Percentiles rank a stretch among this genome's conserved stretches.
Conservation (phyloP, 495 filamentous ascomycete species). For the Amniculicola lignicola region DNA sequence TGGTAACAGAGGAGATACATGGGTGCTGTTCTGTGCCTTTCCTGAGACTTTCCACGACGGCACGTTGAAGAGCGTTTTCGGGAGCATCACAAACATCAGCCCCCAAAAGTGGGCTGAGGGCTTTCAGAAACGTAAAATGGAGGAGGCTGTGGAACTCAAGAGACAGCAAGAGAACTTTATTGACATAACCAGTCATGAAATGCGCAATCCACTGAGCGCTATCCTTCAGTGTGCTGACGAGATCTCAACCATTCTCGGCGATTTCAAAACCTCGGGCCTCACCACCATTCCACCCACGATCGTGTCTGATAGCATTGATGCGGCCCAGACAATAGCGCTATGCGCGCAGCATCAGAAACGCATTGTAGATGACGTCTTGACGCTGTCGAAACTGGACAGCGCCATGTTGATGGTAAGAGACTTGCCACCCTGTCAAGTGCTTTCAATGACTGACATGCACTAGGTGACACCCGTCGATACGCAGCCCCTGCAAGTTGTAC, state of each 20-base stretch:
- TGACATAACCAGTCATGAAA: constrained; percentile 84
- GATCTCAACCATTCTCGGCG: constrained; percentile 56
- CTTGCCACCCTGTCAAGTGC: background rate
- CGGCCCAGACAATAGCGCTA: constrained; percentile 69
- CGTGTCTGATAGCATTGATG: constrained; percentile 62
- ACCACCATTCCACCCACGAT: constrained; percentile 40
- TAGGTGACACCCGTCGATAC: constrained; percentile 60
- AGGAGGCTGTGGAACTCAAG: constrained; percentile 47
- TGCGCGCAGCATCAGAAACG: constrained; percentile 76
- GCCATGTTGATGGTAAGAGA: constrained; percentile 54
- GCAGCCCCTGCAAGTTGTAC: constrained; percentile 64
- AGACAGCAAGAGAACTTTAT: constrained; percentile 70
- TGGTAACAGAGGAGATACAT: constrained; percentile 59
- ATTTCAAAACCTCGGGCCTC: constrained; percentile 39
- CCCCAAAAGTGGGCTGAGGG: constrained; percentile 55
- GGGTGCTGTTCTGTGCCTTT: constrained; percentile 69
- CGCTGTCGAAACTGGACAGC: constrained; percentile 79
- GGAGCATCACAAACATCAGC: constrained; percentile 50
- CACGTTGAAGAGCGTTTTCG: constrained; percentile 64
- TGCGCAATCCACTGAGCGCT: constrained; percentile 78
- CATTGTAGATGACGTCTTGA: constrained; percentile 77
- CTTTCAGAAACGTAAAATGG: constrained; percentile 54
- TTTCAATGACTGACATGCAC: background rate
- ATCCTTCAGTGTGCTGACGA: constrained; percentile 81
- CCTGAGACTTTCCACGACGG: constrained; percentile 59